Conservation (phyloP, 1,284 basidiomycete species). For the Ganoderma leucocontextum region DNA sequence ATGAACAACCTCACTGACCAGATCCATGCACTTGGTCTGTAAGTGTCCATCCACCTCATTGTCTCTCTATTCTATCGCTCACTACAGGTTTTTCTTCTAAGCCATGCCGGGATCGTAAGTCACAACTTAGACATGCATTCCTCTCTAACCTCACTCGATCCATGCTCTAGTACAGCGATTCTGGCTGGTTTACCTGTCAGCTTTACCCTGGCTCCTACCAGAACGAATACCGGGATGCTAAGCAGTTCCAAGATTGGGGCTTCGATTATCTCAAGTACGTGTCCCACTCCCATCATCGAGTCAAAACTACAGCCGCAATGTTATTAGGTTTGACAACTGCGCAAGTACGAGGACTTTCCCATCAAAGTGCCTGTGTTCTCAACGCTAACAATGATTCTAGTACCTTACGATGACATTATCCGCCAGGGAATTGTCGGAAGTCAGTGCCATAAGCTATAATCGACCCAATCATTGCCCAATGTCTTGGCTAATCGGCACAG, state of each 20-base stretch:
- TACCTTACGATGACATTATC: constrained; percentile 57
- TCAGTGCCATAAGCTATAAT: constrained; percentile 37
- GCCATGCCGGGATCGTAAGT: constrained; percentile 46
- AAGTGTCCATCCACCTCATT: constrained; percentile 31
- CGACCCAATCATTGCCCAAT: background rate
- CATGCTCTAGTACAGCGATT: constrained; percentile 53
- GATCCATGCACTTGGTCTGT: constrained; percentile 58
- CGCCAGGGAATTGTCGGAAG: constrained; percentile 57
- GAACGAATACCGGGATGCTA: constrained; percentile 54
- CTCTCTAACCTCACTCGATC: background rate
- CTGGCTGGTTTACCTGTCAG: constrained; percentile 61
- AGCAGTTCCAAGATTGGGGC: constrained; percentile 58
- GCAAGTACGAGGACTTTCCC: constrained; percentile 43
- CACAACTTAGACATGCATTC: background rate
- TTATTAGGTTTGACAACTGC: constrained; percentile 57
- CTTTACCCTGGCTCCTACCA: constrained; percentile 60
- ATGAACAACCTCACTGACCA: constrained; percentile 55
- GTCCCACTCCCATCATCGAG: background rate
- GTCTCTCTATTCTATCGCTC: constrained; percentile 1
- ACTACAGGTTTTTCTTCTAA: constrained; percentile 15
- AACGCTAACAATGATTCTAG: constrained; percentile 36
- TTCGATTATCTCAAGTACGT: constrained; percentile 60
- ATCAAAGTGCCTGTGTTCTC: background rate
- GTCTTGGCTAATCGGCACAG: constrained; percentile 37
- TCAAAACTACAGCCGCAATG: background rate